Evolutionary conservation across 2,329 filamentous ascomycete species (phyloP).

Genomic region (Clonostachys solani): DNA sequence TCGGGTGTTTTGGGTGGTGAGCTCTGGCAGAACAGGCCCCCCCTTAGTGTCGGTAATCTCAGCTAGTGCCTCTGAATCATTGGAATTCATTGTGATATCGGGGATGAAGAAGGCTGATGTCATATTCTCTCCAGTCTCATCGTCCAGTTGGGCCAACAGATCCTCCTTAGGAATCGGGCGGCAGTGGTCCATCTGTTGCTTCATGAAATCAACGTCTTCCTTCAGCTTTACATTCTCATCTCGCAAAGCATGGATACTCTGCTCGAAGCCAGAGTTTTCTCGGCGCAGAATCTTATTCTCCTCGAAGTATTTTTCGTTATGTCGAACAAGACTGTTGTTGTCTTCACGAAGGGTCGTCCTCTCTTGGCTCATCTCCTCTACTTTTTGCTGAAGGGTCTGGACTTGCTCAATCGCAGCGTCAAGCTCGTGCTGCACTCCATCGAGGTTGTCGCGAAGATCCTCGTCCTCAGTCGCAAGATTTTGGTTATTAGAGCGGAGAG

Average conservation of each 20-base stretch:
- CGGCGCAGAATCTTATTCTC: slow-evolving; percentile 45
- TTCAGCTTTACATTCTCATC: slow-evolving; percentile 41
- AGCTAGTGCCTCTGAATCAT: slow-evolving; percentile 17
- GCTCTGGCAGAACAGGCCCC: slow-evolving; percentile 16
- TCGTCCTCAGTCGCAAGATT: slow-evolving; percentile 35
- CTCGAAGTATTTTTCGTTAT: slow-evolving; percentile 50
- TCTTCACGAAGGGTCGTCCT: slow-evolving; percentile 42
- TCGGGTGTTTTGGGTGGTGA: slow-evolving; percentile 23
- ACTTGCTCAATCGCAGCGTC: slow-evolving; percentile 32
- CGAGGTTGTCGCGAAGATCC: slow-evolving; percentile 34
- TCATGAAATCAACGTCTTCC: slow-evolving; percentile 39
- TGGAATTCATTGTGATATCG: slow-evolving; percentile 49
- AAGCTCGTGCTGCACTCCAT: slow-evolving; percentile 33
- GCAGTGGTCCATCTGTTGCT: slow-evolving; percentile 37
- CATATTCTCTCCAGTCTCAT: slow-evolving; percentile 46
- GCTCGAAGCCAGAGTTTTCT: slow-evolving; percentile 44
- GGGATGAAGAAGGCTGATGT: slow-evolving; percentile 56
- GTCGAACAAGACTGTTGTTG: slow-evolving; percentile 46
- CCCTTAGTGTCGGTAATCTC: slow-evolving; percentile 26
- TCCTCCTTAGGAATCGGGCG: slow-evolving; percentile 30
- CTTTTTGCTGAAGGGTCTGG: slow-evolving; percentile 29
- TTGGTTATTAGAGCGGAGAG: slow-evolving; percentile 34
- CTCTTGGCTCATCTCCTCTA: slow-evolving; percentile 33
- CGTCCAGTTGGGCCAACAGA: slow-evolving; percentile 24
- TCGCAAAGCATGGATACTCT: slow-evolving; percentile 37